A percentile compares a stretch with the other conserved stretches of the same genome.
phyloP scores from a whole-genome alignment of 495 filamentous ascomycete genomes.

The Penicillium nucicola region DNA sequence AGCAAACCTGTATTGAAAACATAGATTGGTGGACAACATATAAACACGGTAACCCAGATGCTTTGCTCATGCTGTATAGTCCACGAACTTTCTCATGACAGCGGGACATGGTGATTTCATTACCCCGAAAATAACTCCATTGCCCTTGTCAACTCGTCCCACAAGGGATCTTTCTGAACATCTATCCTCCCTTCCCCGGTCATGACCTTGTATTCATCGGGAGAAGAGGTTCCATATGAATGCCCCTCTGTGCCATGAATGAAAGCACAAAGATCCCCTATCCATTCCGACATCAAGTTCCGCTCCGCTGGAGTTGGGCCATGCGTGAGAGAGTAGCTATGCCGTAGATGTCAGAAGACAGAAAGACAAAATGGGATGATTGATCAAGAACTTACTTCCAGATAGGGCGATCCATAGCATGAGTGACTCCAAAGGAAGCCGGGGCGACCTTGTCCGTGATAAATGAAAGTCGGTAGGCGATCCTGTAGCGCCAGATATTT shows the following conservation, averaged over 20 bases:
- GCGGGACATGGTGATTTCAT: too few species aligned
- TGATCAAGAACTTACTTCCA: slow-evolving; percentile 21
- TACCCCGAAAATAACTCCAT: too few species aligned
- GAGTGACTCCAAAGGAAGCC: slow-evolving; percentile 18
- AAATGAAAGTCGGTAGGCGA: slow-evolving; percentile 26
- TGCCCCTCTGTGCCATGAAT: slow-evolving; percentile 16
- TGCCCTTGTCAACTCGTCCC: slow-evolving; percentile 3
- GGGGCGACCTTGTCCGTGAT: slow-evolving; percentile 25
- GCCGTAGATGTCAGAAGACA: not conserved
- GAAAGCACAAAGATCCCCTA: slow-evolving; percentile 23
- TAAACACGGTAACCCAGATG: too few species aligned
- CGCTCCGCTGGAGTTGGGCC: slow-evolving; percentile 16
- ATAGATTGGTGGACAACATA: too few species aligned
- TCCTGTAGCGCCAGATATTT: slow-evolving; percentile 26
- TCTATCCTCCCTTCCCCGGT: slow-evolving; percentile 18
- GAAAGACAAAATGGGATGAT: too few species aligned
- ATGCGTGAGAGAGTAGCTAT: slow-evolving; percentile 28
- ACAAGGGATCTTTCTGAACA: slow-evolving; percentile 21
- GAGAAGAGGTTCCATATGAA: slow-evolving; percentile 13
- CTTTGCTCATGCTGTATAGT: too few species aligned
- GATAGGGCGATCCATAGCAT: slow-evolving; percentile 27
- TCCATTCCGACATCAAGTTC: slow-evolving; percentile 24
- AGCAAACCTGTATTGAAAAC: too few species aligned
- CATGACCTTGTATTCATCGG: slow-evolving; percentile 24
- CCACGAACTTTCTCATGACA: too few species aligned